Evolutionary conservation across 2,329 filamentous ascomycete species (phyloP).

Genomic region (Diaporthe batatas): DNA sequence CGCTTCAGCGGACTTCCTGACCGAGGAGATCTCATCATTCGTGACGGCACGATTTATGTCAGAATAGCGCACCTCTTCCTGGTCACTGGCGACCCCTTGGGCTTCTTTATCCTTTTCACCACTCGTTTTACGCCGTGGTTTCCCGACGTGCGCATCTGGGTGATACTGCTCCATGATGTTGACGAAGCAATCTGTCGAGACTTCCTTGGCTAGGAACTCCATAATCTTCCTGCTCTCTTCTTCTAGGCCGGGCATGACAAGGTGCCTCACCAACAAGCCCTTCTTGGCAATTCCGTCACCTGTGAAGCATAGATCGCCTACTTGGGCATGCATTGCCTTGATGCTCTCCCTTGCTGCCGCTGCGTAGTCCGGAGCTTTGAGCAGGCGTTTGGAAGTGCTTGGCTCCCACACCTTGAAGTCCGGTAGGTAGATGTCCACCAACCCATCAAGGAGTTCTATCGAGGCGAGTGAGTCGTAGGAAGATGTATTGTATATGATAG

Average conservation of each 20-base stretch:
- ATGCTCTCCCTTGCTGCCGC: constrained; percentile 81
- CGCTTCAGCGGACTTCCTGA: constrained; percentile 75
- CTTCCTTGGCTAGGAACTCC: constrained; percentile 78
- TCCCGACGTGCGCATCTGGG: constrained; percentile 85
- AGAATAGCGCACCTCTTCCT: constrained; percentile 71
- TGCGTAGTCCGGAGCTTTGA: constrained; percentile 85
- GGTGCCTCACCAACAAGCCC: constrained; percentile 80
- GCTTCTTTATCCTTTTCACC: constrained; percentile 47
- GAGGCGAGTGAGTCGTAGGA: constrained; percentile 83
- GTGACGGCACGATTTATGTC: constrained; percentile 83
- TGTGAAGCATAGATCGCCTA: constrained; percentile 87
- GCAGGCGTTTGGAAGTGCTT: constrained; percentile 74
- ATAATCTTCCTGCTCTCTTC: constrained; percentile 81
- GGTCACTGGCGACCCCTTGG: constrained; percentile 46
- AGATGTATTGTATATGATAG: constrained; percentile 88
- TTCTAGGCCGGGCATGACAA: constrained; percentile 87
- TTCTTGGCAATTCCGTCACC: constrained; percentile 84
- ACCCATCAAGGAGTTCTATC: constrained; percentile 78
- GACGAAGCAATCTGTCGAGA: constrained; percentile 82
- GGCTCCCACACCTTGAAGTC: constrained; percentile 88
- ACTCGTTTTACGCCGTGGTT: constrained; percentile 61
- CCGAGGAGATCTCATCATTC: constrained; percentile 73
- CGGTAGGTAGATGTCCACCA: constrained; percentile 89
- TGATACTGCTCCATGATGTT: constrained; percentile 93
- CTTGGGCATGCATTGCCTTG: constrained; percentile 83